phyloP scores from a whole-genome alignment of 306 rosid genomes.

The Trifolium pratense region DNA sequence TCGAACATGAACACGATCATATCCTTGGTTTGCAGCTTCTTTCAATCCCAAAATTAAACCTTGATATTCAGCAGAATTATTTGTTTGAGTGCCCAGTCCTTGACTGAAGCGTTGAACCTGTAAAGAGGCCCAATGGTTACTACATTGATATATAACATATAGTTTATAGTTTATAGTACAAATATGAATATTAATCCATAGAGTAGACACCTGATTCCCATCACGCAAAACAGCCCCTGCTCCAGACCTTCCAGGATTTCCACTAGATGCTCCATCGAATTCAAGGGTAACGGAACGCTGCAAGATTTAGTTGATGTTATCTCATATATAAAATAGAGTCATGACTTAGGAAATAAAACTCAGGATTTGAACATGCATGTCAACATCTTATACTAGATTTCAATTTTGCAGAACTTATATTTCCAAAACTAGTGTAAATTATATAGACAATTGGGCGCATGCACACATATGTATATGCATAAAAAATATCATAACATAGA shows the following conservation, averaged over 20 bases:
- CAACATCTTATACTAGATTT: background rate
- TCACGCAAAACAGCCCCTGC: slow-evolving; percentile 86
- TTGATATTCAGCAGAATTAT: slow-evolving; percentile 85
- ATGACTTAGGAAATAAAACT: no score
- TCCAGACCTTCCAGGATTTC: slow-evolving; percentile 95
- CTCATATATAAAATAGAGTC: background rate
- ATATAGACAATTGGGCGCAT: no score
- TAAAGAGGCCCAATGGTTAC: slow-evolving; percentile 27
- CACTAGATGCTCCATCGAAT: slow-evolving; percentile 93
- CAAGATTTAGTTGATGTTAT: background rate
- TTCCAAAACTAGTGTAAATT: background rate
- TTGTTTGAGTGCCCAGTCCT: slow-evolving; percentile 80
- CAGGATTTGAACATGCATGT: background rate
- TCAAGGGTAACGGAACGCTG: slow-evolving; percentile 66
- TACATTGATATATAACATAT: background rate
- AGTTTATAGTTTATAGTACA: background rate
- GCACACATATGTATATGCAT: no score
- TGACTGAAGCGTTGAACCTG: slow-evolving; percentile 74
- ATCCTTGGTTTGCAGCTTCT: slow-evolving; percentile 71
- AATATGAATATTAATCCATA: background rate
- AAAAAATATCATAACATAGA: no score
- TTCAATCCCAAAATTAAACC: slow-evolving; percentile 72
- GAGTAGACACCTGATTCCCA: slow-evolving; percentile 52
- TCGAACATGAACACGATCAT: slow-evolving; percentile 55
- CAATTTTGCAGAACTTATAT: background rate